Percentiles rank a stretch among this genome's conserved stretches.
phyloP scores from a whole-genome alignment of 176 grass and related monocot species.

The Musa troglodytarum region DNA sequence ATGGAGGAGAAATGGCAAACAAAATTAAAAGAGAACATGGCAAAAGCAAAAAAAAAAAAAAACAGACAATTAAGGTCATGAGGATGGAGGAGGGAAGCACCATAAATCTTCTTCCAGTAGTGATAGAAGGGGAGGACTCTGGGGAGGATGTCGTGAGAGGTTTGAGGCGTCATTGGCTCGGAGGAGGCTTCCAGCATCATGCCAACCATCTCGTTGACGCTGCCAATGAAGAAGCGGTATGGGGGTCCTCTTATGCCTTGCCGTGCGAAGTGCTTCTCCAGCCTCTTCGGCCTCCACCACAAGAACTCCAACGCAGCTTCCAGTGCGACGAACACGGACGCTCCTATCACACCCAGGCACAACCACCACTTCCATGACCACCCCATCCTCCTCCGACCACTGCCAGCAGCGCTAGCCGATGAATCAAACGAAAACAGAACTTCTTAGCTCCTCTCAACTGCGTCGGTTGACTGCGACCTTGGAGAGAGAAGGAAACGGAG shows the following conservation, averaged over 20 bases:
- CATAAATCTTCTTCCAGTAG: constrained; percentile 98
- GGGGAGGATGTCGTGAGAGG: constrained; percentile 82
- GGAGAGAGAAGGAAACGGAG: neutral
- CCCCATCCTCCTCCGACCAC: neutral
- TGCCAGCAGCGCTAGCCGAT: too few relatives aligned
- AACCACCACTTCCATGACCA: constrained; percentile 26
- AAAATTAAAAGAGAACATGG: neutral
- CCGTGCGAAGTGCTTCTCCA: constrained; percentile 75
- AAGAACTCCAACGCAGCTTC: constrained; percentile 63
- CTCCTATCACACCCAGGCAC: constrained; percentile 11
- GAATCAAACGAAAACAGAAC: too few relatives aligned
- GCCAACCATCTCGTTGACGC: constrained; percentile 82
- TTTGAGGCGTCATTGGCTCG: constrained; percentile 67
- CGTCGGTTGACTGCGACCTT: neutral
- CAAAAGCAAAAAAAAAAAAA: neutral
- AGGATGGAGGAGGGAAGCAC: constrained; percentile 24
- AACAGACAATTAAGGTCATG: neutral
- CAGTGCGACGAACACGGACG: constrained; percentile 28
- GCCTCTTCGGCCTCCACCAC: constrained; percentile 81
- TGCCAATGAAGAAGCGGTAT: constrained; percentile 87
- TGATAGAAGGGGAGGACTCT: constrained; percentile 92
- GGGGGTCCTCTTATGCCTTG: constrained; percentile 80
- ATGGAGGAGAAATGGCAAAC: constrained; percentile 45
- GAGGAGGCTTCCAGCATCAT: constrained; percentile 87
- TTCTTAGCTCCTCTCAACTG: too few relatives aligned